Conservation (phyloP, 2,329 filamentous ascomycete species). For the Tolypocladium pustulatum region DNA sequence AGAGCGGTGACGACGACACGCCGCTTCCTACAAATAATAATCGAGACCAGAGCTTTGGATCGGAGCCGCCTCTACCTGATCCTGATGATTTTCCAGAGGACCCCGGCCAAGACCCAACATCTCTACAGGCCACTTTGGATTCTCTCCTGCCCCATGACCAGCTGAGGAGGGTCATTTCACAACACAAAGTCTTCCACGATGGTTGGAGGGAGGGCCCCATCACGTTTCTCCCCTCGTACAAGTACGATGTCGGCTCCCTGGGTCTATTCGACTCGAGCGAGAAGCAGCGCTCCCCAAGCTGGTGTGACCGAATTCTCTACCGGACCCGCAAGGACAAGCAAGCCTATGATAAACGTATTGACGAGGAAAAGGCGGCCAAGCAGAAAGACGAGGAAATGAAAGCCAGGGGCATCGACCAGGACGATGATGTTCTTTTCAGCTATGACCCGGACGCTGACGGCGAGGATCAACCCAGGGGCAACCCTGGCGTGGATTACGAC, state of each 20-base stretch:
- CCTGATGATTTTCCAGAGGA: slow-evolving; percentile 59
- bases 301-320: slow-evolving; percentile 92
- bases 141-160: slow-evolving; percentile 89
- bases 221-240: slow-evolving; percentile 87
- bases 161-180: slow-evolving; percentile 60
- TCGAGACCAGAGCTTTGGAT: slow-evolving; percentile 27
- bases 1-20: slow-evolving; percentile 36
- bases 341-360: slow-evolving; percentile 50
- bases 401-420: slow-evolving; percentile 62
- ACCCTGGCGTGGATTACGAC: slow-evolving; percentile 43
- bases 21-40: slow-evolving; percentile 21
- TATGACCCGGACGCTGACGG: slow-evolving; percentile 75
- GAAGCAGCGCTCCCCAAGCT: slow-evolving; percentile 84
- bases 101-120: slow-evolving; percentile 67
- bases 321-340: slow-evolving; percentile 63
- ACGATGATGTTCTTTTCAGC: slow-evolving; percentile 81
- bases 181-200: slow-evolving; percentile 75
- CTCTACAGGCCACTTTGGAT: slow-evolving; percentile 77
- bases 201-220: slow-evolving; percentile 88
- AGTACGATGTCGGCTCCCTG: slow-evolving; percentile 92
- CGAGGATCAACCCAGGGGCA: slow-evolving; percentile 25
- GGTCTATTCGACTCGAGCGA: slow-evolving; percentile 92
- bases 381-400: slow-evolving; percentile 80
- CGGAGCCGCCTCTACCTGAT: slow-evolving; percentile 38
- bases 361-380: slow-evolving; percentile 55